A percentile compares a stretch with the other conserved stretches of the same genome.
These are phyloP conservation scores for Westerdykella sp. DNA, from an alignment of 2,329 filamentous ascomycete genomes.

Conservation along the genomic window DNA sequence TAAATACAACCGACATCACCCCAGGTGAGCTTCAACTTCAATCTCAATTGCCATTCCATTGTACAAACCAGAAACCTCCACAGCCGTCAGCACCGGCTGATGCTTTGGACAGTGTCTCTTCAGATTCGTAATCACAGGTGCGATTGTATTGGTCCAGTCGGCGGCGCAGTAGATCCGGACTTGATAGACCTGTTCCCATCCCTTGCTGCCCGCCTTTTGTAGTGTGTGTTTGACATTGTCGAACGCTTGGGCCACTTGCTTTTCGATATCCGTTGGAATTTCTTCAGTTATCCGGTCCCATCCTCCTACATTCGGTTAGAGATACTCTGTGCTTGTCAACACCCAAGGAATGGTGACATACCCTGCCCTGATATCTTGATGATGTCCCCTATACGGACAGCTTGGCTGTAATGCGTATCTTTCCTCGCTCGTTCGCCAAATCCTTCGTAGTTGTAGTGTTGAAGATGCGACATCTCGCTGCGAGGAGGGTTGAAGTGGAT, in stretches of 20 bases:
- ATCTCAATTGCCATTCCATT: constrained; percentile 21
- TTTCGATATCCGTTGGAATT: constrained; percentile 11
- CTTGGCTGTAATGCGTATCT: constrained; percentile 19
- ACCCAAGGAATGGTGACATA: constrained; percentile 2
- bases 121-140: constrained; percentile 10
- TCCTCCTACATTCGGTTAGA: constrained; percentile 10
- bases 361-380: constrained; percentile 26
- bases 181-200: constrained; percentile 46
- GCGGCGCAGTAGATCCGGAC: constrained; percentile 13
- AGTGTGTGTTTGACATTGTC: constrained; percentile 50
- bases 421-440: constrained; percentile 19
- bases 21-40: constrained; percentile 18
- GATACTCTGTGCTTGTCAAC: neutral
- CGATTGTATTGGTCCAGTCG: constrained; percentile 6
- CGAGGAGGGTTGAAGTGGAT: too few species aligned
- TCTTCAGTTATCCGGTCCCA: constrained; percentile 20
- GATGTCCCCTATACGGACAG: constrained; percentile 19
- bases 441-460: constrained; percentile 20
- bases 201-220: constrained; percentile 47
- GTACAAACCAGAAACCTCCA: constrained; percentile 18
- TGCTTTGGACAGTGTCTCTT: constrained; percentile 19
- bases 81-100: constrained; percentile 18
- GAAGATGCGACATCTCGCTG: constrained; percentile 15
- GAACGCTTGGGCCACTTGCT: constrained; percentile 41
- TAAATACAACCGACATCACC: neutral